Conservation (phyloP, 1,139 yeast genomes). For the Saccharomyces hybrid region DNA sequence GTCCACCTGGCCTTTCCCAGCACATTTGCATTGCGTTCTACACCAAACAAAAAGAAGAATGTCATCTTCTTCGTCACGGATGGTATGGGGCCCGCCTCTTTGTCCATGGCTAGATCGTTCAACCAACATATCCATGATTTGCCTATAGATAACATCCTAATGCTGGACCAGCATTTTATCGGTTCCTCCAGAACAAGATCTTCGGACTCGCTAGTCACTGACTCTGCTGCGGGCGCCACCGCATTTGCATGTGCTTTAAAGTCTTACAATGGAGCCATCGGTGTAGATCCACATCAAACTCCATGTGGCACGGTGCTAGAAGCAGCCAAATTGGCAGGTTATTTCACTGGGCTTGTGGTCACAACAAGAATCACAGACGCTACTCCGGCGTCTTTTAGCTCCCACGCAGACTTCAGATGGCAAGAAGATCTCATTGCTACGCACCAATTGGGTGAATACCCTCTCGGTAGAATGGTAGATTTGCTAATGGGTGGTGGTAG, state of each 20-base stretch:
- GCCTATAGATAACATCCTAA: constrained; percentile 44
- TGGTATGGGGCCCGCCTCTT: constrained; percentile 85
- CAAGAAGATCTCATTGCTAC: constrained; percentile 80
- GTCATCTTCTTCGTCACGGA: constrained; percentile 82
- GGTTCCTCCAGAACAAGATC: constrained; percentile 79
- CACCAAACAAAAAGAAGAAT: constrained; percentile 39
- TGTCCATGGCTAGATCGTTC: constrained; percentile 66
- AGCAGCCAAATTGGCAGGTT: constrained; percentile 72
- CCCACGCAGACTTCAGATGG: constrained; percentile 64
- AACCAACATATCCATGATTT: constrained; percentile 50
- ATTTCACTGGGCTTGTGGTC: constrained; percentile 75
- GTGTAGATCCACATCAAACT: constrained; percentile 50
- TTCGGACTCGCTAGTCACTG: constrained; percentile 64
- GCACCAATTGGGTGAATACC: constrained; percentile 73
- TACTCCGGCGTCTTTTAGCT: constrained; percentile 80
- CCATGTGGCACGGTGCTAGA: constrained; percentile 83
- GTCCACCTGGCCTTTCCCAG: neutral
- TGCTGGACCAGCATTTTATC: constrained; percentile 56
- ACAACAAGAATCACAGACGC: constrained; percentile 81
- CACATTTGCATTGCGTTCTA: neutral
- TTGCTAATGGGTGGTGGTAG: constrained; percentile 85
- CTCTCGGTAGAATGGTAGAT: constrained; percentile 71
- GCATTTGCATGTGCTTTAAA: constrained; percentile 77
- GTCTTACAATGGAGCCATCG: constrained; percentile 78
- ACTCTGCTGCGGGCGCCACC: constrained; percentile 92